Evolutionary conservation across 1,139 yeast species (phyloP).

Genomic region (Zygoascus meyerae): DNA sequence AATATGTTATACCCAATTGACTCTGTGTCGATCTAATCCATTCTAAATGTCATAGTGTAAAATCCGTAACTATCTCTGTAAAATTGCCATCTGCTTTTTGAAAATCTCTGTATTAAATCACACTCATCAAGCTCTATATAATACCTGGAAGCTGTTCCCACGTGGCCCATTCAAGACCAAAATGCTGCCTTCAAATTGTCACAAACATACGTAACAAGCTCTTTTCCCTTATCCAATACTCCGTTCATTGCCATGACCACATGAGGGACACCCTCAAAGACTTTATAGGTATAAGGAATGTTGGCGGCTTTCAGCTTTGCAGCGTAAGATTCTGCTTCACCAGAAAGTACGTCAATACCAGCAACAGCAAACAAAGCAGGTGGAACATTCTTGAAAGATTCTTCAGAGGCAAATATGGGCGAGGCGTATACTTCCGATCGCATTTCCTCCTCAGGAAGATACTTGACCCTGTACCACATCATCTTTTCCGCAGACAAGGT

Average conservation of each 20-base stretch:
- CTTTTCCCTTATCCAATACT: slow-evolving; percentile 39
- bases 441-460: slow-evolving; percentile 38
- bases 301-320: slow-evolving; percentile 40
- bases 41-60: too few relatives aligned
- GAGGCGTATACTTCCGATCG: slow-evolving; percentile 41
- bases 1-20: too few relatives aligned
- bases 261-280: slow-evolving; percentile 45
- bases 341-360: slow-evolving; percentile 43
- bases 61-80: too few relatives aligned
- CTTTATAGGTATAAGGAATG: slow-evolving; percentile 32
- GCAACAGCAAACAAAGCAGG: slow-evolving; percentile 43
- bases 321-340: slow-evolving; percentile 44
- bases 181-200: slow-evolving; percentile 20
- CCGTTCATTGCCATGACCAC: slow-evolving; percentile 48
- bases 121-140: too few relatives aligned
- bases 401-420: slow-evolving; percentile 41
- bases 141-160: too few relatives aligned
- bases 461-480: slow-evolving; percentile 45
- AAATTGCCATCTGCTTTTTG: too few relatives aligned
- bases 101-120: too few relatives aligned
- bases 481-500: slow-evolving; percentile 47
- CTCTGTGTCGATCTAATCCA: too few relatives aligned
- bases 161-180: slow-evolving; percentile 10
- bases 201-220: slow-evolving; percentile 33
- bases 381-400: slow-evolving; percentile 38